Conservation (phyloP, 164 flowering plant species). For the Piper longum region DNA sequence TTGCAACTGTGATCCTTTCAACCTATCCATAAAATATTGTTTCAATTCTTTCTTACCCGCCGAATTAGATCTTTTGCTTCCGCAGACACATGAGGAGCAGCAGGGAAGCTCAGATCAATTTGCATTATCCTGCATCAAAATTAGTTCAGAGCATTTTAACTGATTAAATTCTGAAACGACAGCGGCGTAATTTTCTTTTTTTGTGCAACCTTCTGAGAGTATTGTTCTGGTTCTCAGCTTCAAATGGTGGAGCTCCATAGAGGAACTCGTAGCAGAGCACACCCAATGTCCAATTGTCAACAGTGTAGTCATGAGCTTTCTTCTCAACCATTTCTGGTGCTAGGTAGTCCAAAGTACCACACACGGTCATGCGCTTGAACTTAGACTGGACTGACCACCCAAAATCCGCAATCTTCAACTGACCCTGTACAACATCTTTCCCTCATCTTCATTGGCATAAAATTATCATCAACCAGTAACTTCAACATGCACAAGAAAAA, state of each 20-base stretch:
- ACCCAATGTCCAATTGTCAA: conserved; percentile 95
- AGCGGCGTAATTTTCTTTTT: neutral
- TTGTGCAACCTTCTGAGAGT: conserved; percentile 54
- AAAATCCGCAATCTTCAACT: conserved; percentile 88
- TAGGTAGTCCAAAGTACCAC: conserved; percentile 88
- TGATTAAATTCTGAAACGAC: neutral
- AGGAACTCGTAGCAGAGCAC: conserved; percentile 88
- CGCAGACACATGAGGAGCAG: conserved; percentile 37
- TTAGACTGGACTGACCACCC: conserved; percentile 97
- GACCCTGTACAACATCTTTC: conserved; percentile 34
- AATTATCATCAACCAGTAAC: no score
- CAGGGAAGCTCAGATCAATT: conserved; percentile 69
- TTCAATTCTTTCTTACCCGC: conserved; percentile 19
- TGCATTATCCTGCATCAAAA: conserved; percentile 49
- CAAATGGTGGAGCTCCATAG: conserved; percentile 88
- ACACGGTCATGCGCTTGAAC: conserved; percentile 70
- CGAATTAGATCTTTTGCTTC: conserved; percentile 67
- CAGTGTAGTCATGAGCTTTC: conserved; percentile 74
- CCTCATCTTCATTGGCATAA: neutral
- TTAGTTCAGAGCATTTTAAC: neutral
- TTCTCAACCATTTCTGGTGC: conserved; percentile 96
- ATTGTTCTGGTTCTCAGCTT: conserved; percentile 62
- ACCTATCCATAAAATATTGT: no score
- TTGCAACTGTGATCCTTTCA: neutral
- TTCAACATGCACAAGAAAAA: no score